Percentiles rank a stretch among this genome's conserved stretches.
These are phyloP conservation scores for Echinosophora koreensis DNA, from an alignment of 306 rosid genomes.

Conservation along the genomic window DNA sequence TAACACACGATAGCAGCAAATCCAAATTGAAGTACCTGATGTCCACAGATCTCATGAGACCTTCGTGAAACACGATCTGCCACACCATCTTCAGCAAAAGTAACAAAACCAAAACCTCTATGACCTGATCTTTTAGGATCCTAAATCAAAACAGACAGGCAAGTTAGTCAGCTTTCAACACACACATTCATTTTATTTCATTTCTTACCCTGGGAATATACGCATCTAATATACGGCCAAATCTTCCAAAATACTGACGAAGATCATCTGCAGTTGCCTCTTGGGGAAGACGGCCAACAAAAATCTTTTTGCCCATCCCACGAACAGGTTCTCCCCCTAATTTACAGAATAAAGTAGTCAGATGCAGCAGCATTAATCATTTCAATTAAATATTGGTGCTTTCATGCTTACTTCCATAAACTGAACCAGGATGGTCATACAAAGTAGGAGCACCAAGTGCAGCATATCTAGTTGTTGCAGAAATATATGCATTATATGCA, in stretches of 20 bases:
- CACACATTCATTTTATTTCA: background rate
- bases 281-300: constrained; percentile 85
- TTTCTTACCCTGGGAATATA: constrained; percentile 74
- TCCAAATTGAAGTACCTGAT: constrained; percentile 64
- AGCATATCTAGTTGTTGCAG: constrained; percentile 97
- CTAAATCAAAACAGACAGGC: constrained; percentile 46
- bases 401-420: constrained; percentile 82
- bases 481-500: constrained; percentile 94
- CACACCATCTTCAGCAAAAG: constrained; percentile 87
- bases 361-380: constrained; percentile 30
- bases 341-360: constrained; percentile 41
- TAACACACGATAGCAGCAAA: constrained; percentile 13
- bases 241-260: constrained; percentile 81
- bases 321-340: constrained; percentile 82
- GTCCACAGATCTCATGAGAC: constrained; percentile 93
- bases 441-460: constrained; percentile 96
- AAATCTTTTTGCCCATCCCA: constrained; percentile 74
- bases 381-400: constrained; percentile 12
- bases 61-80: constrained; percentile 93
- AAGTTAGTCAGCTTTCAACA: constrained; percentile 17
- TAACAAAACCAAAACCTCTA: constrained; percentile 87
- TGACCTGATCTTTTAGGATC: constrained; percentile 82
- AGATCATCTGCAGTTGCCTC: constrained; percentile 78
- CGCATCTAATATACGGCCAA: constrained; percentile 74
- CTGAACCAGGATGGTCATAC: constrained; percentile 87